Percentiles rank a stretch among this genome's conserved stretches.
Evolutionary conservation across 2,329 filamentous ascomycete genomes (phyloP).

Genomic region (Thermoascus crustaceus): DNA sequence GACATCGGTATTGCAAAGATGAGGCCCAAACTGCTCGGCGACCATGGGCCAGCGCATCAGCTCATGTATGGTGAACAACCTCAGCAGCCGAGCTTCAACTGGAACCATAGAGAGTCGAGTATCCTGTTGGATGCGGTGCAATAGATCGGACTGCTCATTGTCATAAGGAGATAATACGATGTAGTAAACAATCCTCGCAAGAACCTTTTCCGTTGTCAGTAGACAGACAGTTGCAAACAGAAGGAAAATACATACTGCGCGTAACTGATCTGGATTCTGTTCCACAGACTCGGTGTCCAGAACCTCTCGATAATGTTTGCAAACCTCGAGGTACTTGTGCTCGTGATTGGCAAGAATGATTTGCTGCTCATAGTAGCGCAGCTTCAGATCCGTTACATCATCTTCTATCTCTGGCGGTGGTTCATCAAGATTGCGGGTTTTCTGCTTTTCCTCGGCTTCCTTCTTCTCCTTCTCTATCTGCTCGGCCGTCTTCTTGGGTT

Average conservation of each 20-base stretch:
- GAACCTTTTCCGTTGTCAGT: slow-evolving; percentile 48
- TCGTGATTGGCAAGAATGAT: slow-evolving; percentile 94
- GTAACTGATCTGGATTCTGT: slow-evolving; percentile 76
- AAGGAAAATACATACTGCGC: slow-evolving; percentile 54
- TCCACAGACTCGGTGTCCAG: slow-evolving; percentile 93
- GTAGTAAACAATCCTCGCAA: slow-evolving; percentile 96
- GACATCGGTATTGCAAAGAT: slow-evolving; percentile 81
- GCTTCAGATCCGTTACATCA: slow-evolving; percentile 92
- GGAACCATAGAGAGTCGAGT: slow-evolving; percentile 69
- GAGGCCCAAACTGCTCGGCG: slow-evolving; percentile 75
- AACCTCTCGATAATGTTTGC: slow-evolving; percentile 97
- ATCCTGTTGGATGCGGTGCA: slow-evolving; percentile 86
- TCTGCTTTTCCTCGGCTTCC: slow-evolving; percentile 67
- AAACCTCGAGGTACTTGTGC: slow-evolving; percentile 91
- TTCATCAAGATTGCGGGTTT: slow-evolving; percentile 67
- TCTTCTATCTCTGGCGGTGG: slow-evolving; percentile 69
- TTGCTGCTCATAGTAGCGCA: slow-evolving; percentile 95
- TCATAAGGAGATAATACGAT: slow-evolving; percentile 93
- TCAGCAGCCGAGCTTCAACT: slow-evolving; percentile 75
- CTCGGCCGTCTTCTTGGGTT: slow-evolving; percentile 82
- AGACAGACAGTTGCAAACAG: slow-evolving; percentile 4
- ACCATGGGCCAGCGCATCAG: slow-evolving; percentile 98
- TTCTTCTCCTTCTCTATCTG: slow-evolving; percentile 86
- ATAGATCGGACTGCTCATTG: slow-evolving; percentile 95
- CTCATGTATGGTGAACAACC: slow-evolving; percentile 90